A percentile compares a stretch with the other conserved stretches of the same genome.
Conservation (phyloP, 2,329 filamentous ascomycete genomes). For the Colletotrichum viniferum region DNA sequence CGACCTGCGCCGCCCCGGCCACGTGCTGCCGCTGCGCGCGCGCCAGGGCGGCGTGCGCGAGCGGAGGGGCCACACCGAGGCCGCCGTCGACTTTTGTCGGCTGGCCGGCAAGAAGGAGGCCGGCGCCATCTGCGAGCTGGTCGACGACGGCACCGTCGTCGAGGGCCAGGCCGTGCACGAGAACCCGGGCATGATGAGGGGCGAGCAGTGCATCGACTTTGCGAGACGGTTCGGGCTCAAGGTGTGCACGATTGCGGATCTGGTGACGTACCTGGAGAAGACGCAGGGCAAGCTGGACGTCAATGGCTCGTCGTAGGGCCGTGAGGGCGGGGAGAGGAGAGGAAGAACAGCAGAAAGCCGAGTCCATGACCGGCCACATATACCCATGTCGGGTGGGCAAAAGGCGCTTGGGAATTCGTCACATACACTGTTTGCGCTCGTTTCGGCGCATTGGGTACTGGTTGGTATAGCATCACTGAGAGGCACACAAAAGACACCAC, state of each 20-base stretch:
- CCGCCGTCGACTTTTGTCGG: constrained; percentile 86
- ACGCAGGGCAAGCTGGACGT: constrained; percentile 65
- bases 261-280: constrained; percentile 81
- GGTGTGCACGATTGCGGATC: constrained; percentile 93
- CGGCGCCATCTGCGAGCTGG: constrained; percentile 88
- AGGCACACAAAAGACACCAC: background rate
- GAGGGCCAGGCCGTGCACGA: constrained; percentile 68
- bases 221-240: constrained; percentile 87
- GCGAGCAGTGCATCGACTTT: constrained; percentile 87
- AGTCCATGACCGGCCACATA: background rate
- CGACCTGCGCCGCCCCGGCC: constrained; percentile 82
- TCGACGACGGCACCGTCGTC: constrained; percentile 81
- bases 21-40: constrained; percentile 86
- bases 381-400: background rate
- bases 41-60: constrained; percentile 80
- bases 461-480: background rate
- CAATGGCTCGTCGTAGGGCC: constrained; percentile 40
- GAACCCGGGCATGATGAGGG: constrained; percentile 86
- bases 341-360: background rate
- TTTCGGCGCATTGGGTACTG: background rate
- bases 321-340: background rate
- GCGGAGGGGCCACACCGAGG: constrained; percentile 89
- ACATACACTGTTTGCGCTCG: background rate
- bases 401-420: background rate
- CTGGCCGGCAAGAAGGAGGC: constrained; percentile 79